Conservation (phyloP, 345 rosid species). For the Citrus mangshanensis region DNA sequence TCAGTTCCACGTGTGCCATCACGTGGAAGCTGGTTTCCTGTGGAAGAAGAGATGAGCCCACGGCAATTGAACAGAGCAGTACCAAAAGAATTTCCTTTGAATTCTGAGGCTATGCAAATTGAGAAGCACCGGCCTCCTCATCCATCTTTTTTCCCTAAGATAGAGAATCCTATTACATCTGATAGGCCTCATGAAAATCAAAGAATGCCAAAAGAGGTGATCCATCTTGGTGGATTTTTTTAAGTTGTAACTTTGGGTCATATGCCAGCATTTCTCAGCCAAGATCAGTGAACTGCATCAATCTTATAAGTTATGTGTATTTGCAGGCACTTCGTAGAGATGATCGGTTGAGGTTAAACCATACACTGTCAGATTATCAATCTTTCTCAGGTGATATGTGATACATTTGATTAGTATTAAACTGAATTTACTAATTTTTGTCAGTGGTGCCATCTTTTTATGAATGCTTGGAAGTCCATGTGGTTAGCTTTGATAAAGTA, state of each 20-base stretch:
- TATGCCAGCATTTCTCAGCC: conserved; percentile 2
- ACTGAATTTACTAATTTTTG: not conserved
- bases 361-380: conserved; percentile 43
- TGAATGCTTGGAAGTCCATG: not conserved
- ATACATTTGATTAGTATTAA: conserved; percentile 4
- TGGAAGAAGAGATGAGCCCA: conserved; percentile 86
- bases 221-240: conserved; percentile 2
- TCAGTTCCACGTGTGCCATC: conserved; percentile 61
- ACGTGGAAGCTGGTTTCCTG: conserved; percentile 70
- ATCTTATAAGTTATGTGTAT: conserved; percentile 15
- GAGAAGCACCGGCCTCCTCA: conserved; percentile 67
- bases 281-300: not conserved
- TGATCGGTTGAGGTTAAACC: conserved; percentile 55
- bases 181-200: conserved; percentile 81
- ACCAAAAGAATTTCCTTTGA: conserved; percentile 63
- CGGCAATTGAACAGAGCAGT: conserved; percentile 52
- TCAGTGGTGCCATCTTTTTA: not conserved
- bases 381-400: conserved; percentile 59
- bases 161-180: conserved; percentile 58
- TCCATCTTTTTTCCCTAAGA: conserved; percentile 58
- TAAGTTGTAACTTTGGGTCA: not conserved
- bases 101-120: conserved; percentile 58
- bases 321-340: conserved; percentile 63
- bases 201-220: conserved; percentile 81
- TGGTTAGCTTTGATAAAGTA: not conserved